These are phyloP conservation scores for Hygrophoropsis aurantiaca DNA, from an alignment of 768 basidiomycete genomes.

Conservation along the genomic window DNA sequence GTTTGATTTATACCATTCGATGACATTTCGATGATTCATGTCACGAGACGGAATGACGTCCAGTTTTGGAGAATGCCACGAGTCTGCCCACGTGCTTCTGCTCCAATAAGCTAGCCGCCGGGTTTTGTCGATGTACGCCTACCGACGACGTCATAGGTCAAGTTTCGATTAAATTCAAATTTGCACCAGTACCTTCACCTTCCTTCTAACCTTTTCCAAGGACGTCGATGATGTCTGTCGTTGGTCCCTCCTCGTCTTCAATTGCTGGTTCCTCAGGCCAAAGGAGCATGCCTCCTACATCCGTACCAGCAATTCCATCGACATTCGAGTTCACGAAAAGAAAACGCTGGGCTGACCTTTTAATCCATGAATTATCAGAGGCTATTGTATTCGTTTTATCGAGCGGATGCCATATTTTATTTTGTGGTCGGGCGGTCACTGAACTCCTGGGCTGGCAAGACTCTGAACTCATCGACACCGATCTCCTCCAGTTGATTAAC, in stretches of 20 bases:
- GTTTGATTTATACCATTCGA: no score
- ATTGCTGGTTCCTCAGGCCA: no score
- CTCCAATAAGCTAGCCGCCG: background rate
- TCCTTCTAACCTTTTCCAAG: no score
- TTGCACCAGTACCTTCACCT: no score
- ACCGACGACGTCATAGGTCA: conserved; percentile 5
- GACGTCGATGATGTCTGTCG: no score
- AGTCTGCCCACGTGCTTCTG: no score
- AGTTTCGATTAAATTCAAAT: background rate
- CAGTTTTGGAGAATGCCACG: no score
- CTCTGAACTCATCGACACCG: conserved; percentile 66
- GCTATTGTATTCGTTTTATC: conserved; percentile 70
- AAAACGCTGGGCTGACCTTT: conserved; percentile 83
- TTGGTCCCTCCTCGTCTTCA: no score
- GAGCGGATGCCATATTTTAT: conserved; percentile 59
- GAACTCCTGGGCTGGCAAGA: conserved; percentile 80
- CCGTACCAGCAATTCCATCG: conserved; percentile 5
- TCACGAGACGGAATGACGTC: no score
- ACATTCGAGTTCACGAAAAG: conserved; percentile 84
- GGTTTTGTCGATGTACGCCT: background rate
- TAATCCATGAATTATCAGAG: conserved; percentile 75
- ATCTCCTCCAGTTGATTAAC: conserved; percentile 65
- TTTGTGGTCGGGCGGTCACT: conserved; percentile 63
- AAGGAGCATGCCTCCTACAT: background rate
- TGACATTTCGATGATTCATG: no score